These are phyloP conservation scores for Hibiscus trionum DNA, from an alignment of 345 rosid species.

Conservation along the genomic window DNA sequence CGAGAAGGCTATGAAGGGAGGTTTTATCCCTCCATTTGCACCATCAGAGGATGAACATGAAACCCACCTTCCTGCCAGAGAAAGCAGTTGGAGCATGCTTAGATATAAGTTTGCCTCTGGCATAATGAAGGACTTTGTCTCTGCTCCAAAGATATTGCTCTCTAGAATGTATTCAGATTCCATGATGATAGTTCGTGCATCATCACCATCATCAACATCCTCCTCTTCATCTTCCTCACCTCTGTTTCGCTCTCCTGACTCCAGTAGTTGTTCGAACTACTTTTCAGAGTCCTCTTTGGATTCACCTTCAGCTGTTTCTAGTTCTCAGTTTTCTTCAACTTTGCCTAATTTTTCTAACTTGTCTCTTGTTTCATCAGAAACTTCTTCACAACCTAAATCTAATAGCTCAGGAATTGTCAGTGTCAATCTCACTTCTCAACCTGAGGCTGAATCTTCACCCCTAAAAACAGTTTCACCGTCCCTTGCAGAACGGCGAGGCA, in stretches of 20 bases:
- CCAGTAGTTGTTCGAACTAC: conserved; percentile 52
- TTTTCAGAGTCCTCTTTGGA: conserved; percentile 55
- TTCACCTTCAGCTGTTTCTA: conserved; percentile 60
- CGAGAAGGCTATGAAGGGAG: conserved; percentile 76
- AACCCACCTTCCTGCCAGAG: conserved; percentile 90
- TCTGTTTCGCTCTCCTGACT: conserved; percentile 72
- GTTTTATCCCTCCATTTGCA: conserved; percentile 86
- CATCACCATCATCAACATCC: conserved; percentile 50
- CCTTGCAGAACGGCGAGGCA: conserved; percentile 86
- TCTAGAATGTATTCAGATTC: conserved; percentile 91
- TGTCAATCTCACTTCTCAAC: conserved; percentile 28
- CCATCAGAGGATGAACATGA: conserved; percentile 76
- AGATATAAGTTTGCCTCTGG: conserved; percentile 77
- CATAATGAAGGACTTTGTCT: conserved; percentile 61
- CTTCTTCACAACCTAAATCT: conserved; percentile 31
- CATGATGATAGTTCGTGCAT: conserved; percentile 71
- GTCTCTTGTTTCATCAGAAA: conserved; percentile 38
- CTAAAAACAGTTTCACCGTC: conserved; percentile 49
- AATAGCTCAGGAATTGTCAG: conserved; percentile 26
- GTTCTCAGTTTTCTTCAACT: conserved; percentile 46
- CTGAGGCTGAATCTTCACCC: conserved; percentile 27
- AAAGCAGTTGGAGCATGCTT: conserved; percentile 85
- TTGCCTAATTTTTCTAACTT: conserved; percentile 60
- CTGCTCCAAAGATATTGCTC: conserved; percentile 56
- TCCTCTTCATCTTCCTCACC: conserved; percentile 62